Base-by-base conservation (phyloP, 305 asterid genomes). In the Petunia hybrid region DNA sequence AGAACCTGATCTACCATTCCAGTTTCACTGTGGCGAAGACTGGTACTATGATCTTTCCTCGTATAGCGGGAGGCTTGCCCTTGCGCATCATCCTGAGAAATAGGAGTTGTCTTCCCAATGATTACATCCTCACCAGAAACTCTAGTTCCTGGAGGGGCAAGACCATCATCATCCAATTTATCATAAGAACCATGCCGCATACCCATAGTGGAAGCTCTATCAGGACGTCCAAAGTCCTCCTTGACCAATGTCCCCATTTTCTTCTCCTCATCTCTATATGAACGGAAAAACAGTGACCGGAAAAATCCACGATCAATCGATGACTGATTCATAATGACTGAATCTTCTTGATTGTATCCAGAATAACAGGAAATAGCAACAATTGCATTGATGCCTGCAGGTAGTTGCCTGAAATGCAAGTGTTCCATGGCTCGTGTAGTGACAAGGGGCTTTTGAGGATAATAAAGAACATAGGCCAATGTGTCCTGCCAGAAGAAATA, bases 151-250 rank as follows among this genome's bases (percentile, higher is more conserved):
- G 99, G 98, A 48, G 98, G 98, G 40, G 99, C 98, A 67, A 97
- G 95, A 41, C 99, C 99, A 68, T 97, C 99, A 62, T 94, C 99
- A 53, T 94, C 99, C 85, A 97, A 86, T 81, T 97, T 94, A 82
- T 97, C 99, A 70, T 94, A 97, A 76, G 99, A 97, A n/a, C 99
- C 99, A 56, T 97, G 99, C 2, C 98, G 93, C 99, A 97, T 97
- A 62, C 99, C 99, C 99, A 97, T 93, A 45, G 98, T 94, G 85
- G 90, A 89, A 35, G 90, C 79, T 83, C 99, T 85, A 84, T 97
- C 98, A 0, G 99, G 99, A 48, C 96, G 93, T 10, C 98, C 98
- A 42, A 97, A 97, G 80, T 97, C 99, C 90, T 97, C 99, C 85
- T 97, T 97, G 45, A 97, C 99, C 53, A 97, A 90, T 6, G 99